These are phyloP conservation scores for Chenopodium suecicum DNA, from an alignment of 148 eudicot genomes.

Conservation along the genomic window DNA sequence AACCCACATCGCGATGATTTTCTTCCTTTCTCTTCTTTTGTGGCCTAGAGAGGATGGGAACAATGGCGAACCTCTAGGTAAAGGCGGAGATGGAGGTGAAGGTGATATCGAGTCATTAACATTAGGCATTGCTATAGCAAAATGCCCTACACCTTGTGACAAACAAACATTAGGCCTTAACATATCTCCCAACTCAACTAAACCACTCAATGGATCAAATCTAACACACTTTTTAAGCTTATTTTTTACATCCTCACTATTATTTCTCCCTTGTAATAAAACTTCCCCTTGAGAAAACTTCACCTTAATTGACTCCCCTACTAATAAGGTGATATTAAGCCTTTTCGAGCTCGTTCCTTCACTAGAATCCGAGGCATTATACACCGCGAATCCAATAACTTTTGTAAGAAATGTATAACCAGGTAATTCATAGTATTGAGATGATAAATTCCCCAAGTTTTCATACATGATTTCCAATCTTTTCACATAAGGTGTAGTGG, in stretches of 20 bases:
- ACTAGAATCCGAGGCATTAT: slow-evolving; percentile 36
- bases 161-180: slow-evolving; percentile 37
- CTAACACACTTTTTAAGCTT: slow-evolving; percentile 43
- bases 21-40: slow-evolving; percentile 7
- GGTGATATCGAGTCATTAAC: background rate
- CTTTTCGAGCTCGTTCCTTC: background rate
- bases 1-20: slow-evolving; percentile 33
- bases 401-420: slow-evolving; percentile 49
- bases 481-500: slow-evolving; percentile 44
- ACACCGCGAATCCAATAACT: slow-evolving; percentile 50
- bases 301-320: slow-evolving; percentile 40
- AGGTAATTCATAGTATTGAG: slow-evolving; percentile 50
- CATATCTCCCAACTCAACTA: slow-evolving; percentile 44
- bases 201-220: slow-evolving; percentile 40
- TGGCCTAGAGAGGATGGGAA: background rate
- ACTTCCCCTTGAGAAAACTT: slow-evolving; percentile 32
- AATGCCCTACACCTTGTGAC: slow-evolving; percentile 48
- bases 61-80: background rate
- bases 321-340: slow-evolving; percentile 24
- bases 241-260: background rate
- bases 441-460: slow-evolving; percentile 68
- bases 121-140: slow-evolving; percentile 46
- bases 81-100: background rate
- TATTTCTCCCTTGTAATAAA: background rate
- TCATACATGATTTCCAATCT: slow-evolving; percentile 58